Evolutionary conservation across 2,329 filamentous ascomycete species (phyloP), one percentile per base, ranked within the genome.

Genomic region (Claviceps lovelessii): DNA sequence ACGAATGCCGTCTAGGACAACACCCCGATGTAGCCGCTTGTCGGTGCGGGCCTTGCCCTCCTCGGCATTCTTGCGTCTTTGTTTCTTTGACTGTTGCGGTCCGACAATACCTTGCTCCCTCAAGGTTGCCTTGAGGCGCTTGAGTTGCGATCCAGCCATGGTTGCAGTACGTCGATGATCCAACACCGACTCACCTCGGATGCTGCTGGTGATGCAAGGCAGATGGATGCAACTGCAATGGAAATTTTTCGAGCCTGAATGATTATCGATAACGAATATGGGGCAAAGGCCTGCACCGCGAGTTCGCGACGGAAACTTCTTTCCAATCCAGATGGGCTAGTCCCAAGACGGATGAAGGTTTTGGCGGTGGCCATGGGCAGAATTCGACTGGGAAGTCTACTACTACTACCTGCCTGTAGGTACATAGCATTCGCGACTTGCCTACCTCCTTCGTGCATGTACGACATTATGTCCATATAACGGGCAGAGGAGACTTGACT

Each of bases 121-220:
- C 49, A 98, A 78, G 10, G 90, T 95, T 61, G 88, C 80, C 73
- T 97, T 98, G 48, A 98, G 80, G 70, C 90, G 86, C 73, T 97
- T 98, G 56, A 98, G 79, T 75, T 98, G 94, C 13, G 94, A 98
- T 59, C 90, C 88, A 62, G 91, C 84, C 93, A 98, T 98, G 54
- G 63, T 73, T 65, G 59, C 39, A 55, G 37, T 33, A 47, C 17
- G 51, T 54, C 37, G 28, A 29, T 39, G n/a, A 15, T 41, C 39
- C 49, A 44, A 49, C 41, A 51, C 31, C 49, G 35, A 53, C 53
- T 41, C 52, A 49, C 29, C 49, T 54, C 49, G 42, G 35, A 54
- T 51, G 57, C 55, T 59, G 60, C 46, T 58, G 55, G 45, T 53
- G 28, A 42, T 33, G 45, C 28, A n/a, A n/a, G 45, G 33, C 28